These are phyloP conservation scores for Pilatotrama ljubarskyi DNA, from an alignment of 768 basidiomycete species.

Conservation along the genomic window DNA sequence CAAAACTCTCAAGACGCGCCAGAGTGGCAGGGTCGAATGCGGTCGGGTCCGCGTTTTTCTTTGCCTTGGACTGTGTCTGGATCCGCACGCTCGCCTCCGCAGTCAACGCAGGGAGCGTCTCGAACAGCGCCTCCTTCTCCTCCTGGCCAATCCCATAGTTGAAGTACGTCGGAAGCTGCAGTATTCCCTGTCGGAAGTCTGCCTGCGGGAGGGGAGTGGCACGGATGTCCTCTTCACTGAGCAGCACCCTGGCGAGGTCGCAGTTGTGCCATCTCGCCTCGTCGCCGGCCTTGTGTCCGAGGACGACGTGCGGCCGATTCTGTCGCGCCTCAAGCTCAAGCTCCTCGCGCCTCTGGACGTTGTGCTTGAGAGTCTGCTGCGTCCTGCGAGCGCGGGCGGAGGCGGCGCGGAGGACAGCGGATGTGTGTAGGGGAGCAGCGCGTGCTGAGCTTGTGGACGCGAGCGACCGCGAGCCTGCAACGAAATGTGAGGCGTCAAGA, in stretches of 20 bases:
- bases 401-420: conserved; percentile 37
- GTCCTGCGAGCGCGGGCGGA: conserved; percentile 36
- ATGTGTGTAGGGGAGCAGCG: conserved; percentile 48
- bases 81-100: conserved; percentile 23
- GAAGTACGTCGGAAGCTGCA: conserved; percentile 51
- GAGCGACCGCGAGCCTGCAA: conserved; percentile 37
- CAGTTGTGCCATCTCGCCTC: conserved; percentile 67
- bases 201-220: conserved; percentile 14
- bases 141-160: conserved; percentile 66
- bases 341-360: conserved; percentile 47
- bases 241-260: conserved; percentile 63
- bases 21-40: background rate
- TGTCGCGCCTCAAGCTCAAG: conserved; percentile 38
- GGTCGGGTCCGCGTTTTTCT: no score
- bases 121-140: conserved; percentile 66
- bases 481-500: conserved; percentile 7
- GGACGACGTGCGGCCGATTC: conserved; percentile 63
- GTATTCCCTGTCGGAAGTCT: conserved; percentile 32
- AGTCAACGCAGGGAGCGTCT: conserved; percentile 59
- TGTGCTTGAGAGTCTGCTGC: conserved; percentile 42
- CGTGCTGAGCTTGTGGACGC: conserved; percentile 41
- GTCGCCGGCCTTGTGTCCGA: conserved; percentile 68
- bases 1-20: conserved; percentile 8
- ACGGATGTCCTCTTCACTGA: conserved; percentile 47
- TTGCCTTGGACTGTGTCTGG: conserved; percentile 12